These are phyloP conservation scores for Volutella citrinella DNA, from an alignment of 2,329 filamentous ascomycete genomes.

Conservation along the genomic window DNA sequence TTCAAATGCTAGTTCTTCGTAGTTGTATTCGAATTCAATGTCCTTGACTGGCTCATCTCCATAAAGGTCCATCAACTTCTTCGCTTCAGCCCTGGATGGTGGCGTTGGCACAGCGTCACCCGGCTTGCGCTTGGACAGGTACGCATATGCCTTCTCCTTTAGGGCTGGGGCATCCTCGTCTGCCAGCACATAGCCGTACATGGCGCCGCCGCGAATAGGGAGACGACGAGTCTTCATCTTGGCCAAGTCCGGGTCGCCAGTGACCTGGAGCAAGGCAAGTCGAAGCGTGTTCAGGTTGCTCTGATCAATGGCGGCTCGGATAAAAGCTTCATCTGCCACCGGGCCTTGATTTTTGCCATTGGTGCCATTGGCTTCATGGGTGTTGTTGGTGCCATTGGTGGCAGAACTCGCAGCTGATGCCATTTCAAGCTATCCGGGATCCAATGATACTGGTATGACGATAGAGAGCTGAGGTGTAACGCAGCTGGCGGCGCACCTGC, in stretches of 20 bases:
- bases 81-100: conserved; percentile 3
- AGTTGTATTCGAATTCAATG: conserved; percentile 5
- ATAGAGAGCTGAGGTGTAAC: no score
- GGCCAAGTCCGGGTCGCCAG: conserved; percentile 2
- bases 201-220: conserved; percentile 4
- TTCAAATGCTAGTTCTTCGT: conserved; percentile 6
- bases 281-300: conserved; percentile 5
- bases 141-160: conserved; percentile 3
- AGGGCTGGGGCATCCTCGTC: conserved; percentile 1
- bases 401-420: no score
- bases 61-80: conserved; percentile 1
- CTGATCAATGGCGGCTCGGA: conserved; percentile 2
- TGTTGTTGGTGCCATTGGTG: neutral
- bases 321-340: conserved; percentile 1
- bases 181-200: conserved; percentile 2
- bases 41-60: conserved; percentile 4
- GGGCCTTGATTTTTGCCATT: no score
- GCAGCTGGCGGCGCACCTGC: no score
- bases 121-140: neutral
- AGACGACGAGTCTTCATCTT: conserved; percentile 3
- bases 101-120: neutral
- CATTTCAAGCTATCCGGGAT: no score
- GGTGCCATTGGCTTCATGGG: neutral
- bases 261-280: conserved; percentile 3
- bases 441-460: no score